These are phyloP conservation scores for Globisporangium iwayamae DNA, from an alignment of 352 stramenopile genomes.

Conservation along the genomic window DNA sequence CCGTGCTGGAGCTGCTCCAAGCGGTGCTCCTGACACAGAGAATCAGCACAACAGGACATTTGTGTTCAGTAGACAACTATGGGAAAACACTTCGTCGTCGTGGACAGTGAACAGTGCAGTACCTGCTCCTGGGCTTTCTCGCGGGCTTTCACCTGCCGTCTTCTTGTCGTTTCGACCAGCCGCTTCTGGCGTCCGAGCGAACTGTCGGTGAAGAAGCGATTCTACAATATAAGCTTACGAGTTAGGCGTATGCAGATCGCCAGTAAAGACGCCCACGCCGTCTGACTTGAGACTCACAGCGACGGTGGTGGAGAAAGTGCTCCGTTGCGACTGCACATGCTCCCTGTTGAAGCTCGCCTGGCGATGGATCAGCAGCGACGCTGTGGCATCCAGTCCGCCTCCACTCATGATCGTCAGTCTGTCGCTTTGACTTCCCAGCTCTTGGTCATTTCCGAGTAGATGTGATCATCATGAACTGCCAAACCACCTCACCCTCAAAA, in stretches of 20 bases:
- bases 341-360: constrained; percentile 32
- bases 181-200: constrained; percentile 54
- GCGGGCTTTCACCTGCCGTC: constrained; percentile 42
- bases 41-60: background rate
- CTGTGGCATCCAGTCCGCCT: constrained; percentile 15
- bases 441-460: background rate
- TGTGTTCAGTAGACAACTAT: background rate
- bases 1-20: constrained; percentile 45
- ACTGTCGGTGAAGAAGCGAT: constrained; percentile 74
- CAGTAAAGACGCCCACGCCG: too few relatives aligned
- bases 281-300: constrained; percentile 18
- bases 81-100: background rate
- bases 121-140: constrained; percentile 60
- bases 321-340: constrained; percentile 21
- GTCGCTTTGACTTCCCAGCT: background rate
- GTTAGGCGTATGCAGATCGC: too few relatives aligned
- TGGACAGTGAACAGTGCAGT: background rate
- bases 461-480: background rate
- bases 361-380: constrained; percentile 33
- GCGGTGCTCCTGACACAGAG: constrained; percentile 29
- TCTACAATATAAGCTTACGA: constrained; percentile 20
- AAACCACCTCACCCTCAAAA: background rate
- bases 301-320: constrained; percentile 36
- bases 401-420: constrained; percentile 20
- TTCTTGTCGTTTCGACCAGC: constrained; percentile 53